These are phyloP conservation scores for Acacia melanoxylon DNA, from an alignment of 306 rosid species.

Conservation along the genomic window DNA sequence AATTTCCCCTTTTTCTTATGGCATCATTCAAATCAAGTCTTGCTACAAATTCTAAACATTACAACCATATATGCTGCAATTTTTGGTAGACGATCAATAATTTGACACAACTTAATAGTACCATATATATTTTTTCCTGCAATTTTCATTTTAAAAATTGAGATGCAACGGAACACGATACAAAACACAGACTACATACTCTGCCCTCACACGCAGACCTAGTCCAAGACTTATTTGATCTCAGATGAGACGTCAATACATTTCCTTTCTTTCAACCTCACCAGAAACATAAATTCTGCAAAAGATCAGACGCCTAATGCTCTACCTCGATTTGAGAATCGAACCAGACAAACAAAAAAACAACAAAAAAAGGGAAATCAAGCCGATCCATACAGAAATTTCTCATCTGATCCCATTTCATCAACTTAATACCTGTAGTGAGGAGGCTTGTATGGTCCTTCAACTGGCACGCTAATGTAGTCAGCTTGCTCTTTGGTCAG, in stretches of 20 bases:
- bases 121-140: not conserved
- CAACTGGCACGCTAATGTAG: conserved; percentile 79
- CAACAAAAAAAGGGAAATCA: not conserved
- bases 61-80: not conserved
- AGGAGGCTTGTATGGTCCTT: conserved; percentile 96
- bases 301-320: conserved; percentile 22
- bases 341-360: not conserved
- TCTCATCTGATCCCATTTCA: not conserved
- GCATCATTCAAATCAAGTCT: not conserved
- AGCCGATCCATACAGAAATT: conserved; percentile 32
- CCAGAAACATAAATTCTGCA: conserved; percentile 27
- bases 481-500: conserved; percentile 85
- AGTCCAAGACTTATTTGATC: conserved; percentile 44
- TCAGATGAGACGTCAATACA: conserved; percentile 35
- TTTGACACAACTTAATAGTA: not conserved
- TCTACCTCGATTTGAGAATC: conserved; percentile 22
- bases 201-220: conserved; percentile 19
- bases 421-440: conserved; percentile 76
- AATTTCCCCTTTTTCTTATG: too few relatives aligned
- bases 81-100: not conserved
- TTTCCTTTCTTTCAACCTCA: conserved; percentile 27
- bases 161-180: not conserved
- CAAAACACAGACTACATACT: not conserved
- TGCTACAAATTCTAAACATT: not conserved
- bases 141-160: not conserved